Percentiles rank a stretch among this genome's conserved stretches.
Conservation (phyloP, 73 alveolate genomes). For the Paramecium bursaria region DNA sequence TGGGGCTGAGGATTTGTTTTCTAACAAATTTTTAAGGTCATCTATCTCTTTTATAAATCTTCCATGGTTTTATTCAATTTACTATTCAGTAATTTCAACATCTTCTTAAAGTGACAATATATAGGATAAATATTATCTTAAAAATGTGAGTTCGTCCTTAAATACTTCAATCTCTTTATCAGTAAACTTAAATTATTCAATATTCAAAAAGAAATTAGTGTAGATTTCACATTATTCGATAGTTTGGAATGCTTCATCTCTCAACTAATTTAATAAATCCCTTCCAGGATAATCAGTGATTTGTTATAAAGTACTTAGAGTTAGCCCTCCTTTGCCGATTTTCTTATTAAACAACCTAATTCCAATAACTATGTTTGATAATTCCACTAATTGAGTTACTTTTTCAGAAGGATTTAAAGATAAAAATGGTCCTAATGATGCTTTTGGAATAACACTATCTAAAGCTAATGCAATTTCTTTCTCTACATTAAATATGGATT, state of each 20-base stretch:
- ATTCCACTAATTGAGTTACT: conserved; percentile 96
- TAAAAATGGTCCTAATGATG: conserved; percentile 98
- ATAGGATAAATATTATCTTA: conserved; percentile 86
- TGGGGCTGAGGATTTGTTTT: conserved; percentile 91
- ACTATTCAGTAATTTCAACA: conserved; percentile 80
- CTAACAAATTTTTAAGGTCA: conserved; percentile 85
- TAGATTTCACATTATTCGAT: conserved; percentile 87
- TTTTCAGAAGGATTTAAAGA: conserved; percentile 98
- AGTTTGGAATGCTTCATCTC: conserved; percentile 81
- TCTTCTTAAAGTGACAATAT: conserved; percentile 88
- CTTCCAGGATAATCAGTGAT: conserved; percentile 86
- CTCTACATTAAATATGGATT: conserved; percentile 83
- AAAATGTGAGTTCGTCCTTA: conserved; percentile 84
- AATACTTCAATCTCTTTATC: conserved; percentile 75
- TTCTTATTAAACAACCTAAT: conserved; percentile 97
- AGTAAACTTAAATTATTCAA: conserved; percentile 70
- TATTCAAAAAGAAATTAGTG: conserved; percentile 79
- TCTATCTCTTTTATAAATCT: conserved; percentile 85
- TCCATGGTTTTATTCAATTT: conserved; percentile 76
- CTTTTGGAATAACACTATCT: conserved; percentile 98
- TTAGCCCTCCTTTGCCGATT: conserved; percentile 97
- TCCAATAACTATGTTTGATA: conserved; percentile 97
- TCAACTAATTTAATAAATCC: conserved; percentile 76
- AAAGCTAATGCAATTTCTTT: conserved; percentile 99
- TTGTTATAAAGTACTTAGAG: conserved; percentile 83